Base-by-base conservation (phyloP, 2,329 filamentous ascomycete species). In the Plectosphaerella sp. region DNA sequence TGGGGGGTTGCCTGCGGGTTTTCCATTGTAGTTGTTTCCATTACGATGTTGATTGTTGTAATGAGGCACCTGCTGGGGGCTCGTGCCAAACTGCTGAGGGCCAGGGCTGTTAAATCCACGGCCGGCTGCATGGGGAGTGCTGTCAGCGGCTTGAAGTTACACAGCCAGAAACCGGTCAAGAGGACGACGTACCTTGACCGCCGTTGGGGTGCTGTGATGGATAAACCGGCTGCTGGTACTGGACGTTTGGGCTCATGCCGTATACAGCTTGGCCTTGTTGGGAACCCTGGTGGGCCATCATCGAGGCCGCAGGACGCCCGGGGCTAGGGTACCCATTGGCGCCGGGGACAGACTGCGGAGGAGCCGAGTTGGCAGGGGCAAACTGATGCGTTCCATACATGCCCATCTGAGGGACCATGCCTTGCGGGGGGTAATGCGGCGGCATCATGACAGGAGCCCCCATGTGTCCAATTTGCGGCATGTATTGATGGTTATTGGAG, bases 271-370 rank as follows among this genome's bases (percentile, higher is more conserved):
- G 91, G 41, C 92, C 91, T 67, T 96, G 92, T 64, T 97, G 93
- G 25, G 92, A 97, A 51, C 90, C 90, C 72, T 96, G 91, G 59
- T 92, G 92, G 62, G 87, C 89, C 93, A 97, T 97, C 86, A 95
- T 91, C 2, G 90, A 87, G 12, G 94, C 90, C 18, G 76, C 67
- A 25, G 86, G 85, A 47, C 91, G 83, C 52, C 90, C 86, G 1
- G 93, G 93, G 65, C 93, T 97, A n/a, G 91, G 89, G 64, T 89
- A 96, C 15, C 91, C 90, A 60, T 86, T 88, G 8, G 82, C 78
- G 43, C 82, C 88, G 18, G 87, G 83, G 51, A 84, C 79, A 9
- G 73, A 69, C 58, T 83, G 82, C 25, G 79, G 81, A 16, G 78
- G 77, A 2, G 76, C 78, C 41, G 73, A 72, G 24, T 70, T 73